Evolutionary conservation across 306 rosid genomes (phyloP).

Genomic region (Lablab purpureus): DNA sequence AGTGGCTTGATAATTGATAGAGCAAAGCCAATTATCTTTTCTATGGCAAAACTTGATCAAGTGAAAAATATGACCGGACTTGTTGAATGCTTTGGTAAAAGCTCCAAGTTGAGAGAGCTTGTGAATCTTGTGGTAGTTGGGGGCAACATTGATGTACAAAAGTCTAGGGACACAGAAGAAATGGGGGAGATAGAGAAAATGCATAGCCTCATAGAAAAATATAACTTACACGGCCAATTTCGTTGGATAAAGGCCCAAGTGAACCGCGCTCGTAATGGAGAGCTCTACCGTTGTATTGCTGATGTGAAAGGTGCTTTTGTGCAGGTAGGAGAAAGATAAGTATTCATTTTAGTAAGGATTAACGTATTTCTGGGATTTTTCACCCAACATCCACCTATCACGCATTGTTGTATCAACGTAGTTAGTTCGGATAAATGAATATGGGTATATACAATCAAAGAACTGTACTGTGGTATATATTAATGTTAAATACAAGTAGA

Average conservation of each 20-base stretch:
- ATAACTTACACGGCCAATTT: slow-evolving; percentile 63
- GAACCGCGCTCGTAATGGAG: slow-evolving; percentile 79
- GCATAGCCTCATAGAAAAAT: slow-evolving; percentile 61
- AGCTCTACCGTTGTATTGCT: slow-evolving; percentile 73
- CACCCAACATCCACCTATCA: no score
- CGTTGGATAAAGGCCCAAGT: slow-evolving; percentile 79
- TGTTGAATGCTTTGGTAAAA: slow-evolving; percentile 75
- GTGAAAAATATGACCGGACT: slow-evolving; percentile 75
- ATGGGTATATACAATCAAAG: no score
- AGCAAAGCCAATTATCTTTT: slow-evolving; percentile 73
- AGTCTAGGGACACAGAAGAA: slow-evolving; percentile 74
- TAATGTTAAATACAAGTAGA: no score
- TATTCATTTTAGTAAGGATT: neutral
- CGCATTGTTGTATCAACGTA: no score
- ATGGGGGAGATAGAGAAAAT: slow-evolving; percentile 76
- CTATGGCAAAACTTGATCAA: slow-evolving; percentile 72
- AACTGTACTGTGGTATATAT: no score
- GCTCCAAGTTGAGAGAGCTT: slow-evolving; percentile 65
- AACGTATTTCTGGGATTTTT: no score
- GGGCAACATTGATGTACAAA: slow-evolving; percentile 65
- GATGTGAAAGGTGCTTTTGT: slow-evolving; percentile 77
- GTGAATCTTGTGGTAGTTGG: slow-evolving; percentile 73
- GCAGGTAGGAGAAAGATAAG: slow-evolving; percentile 55
- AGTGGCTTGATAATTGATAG: slow-evolving; percentile 67
- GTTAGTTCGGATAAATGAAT: no score